Base-by-base conservation (phyloP, 306 rosid genomes). In the Carpinus viminea region DNA sequence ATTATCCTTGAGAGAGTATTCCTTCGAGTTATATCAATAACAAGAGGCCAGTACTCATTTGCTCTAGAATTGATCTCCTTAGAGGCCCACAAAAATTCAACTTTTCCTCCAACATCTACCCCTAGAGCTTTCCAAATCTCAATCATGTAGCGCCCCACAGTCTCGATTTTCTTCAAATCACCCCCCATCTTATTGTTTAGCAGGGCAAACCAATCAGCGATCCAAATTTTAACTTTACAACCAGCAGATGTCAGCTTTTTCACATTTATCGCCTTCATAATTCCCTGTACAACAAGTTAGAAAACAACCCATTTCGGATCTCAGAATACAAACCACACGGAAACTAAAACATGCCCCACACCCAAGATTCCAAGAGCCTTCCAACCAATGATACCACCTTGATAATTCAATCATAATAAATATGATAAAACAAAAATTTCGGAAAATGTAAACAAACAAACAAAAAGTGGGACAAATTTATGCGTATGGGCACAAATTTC, bases 181-280 rank as follows among this genome's bases (percentile, higher is more conserved):
- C 97, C 96, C 0, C 93, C 94, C 94, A 94, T 92, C 76, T 92
- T 92, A 53, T 92, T 92, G 85, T 92, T 92, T 2, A 92, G 84
- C 90, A 85, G 90, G 7, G 98, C 97, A 88, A 88, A 92, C 97
- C 96, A 92, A 87, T 94, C 98, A 5, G 97, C 93, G 78, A 94
- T 90, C 97, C 96, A 94, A 38, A 94, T 94, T 73, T 92, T 94
- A 80, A 92, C 91, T 28, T 83, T 81, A 66, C 98, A 94, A 7
- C 98, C 98, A 8, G 94, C 84, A 9, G 89, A 71, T 6, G 88
- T 92, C 70, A 94, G 89, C 86, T 90, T 92, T 87, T 94, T 93
- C 81, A 93, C 97, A 85, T 55, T 89, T 73, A 91, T 79, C 6
- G 93, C 10, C 76, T 92, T 94, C 98, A 94, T 78, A n/a, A 93